Evolutionary conservation across 2,329 filamentous ascomycete genomes (phyloP), one percentile per base, ranked within the genome.

Genomic region (Scedosporium aurantiacum): DNA sequence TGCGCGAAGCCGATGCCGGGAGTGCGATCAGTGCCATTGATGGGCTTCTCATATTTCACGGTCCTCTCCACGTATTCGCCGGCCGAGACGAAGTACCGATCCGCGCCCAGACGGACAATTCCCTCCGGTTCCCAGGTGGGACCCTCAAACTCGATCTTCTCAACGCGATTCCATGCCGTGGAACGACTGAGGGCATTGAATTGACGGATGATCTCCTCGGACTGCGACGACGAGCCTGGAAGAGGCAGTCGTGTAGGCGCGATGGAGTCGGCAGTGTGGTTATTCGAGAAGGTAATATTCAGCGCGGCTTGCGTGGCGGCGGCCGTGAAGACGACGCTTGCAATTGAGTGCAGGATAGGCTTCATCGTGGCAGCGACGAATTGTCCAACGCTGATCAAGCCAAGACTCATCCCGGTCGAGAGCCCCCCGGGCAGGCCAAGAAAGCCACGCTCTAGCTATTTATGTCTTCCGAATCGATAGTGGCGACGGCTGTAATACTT

Each of bases 21-120:
- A 5, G 71, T 74, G 25, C 76, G 72, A 64, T 82, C 79, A 2
- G 79, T 82, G 4, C 80, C 80, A 41, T 80, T 80, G 68, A 78
- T 75, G 68, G 77, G 76, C 64, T 72, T 70, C 27, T 70, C 66
- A 57, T 66, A 28, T 63, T 73, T 74, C 14, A 1, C 59, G 7
- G 64, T 62, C 25, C 54, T 58, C 23, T 68, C 65, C 3, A 71
- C 78, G 65, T 76, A 79, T 65, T 79, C 73, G 18, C 75, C 77
- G 8, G 74, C 72, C 23, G 73, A 75, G 45, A 81, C 70, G 63
- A 79, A 70, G 61, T 75, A 79, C 16, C 76, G 75, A 50, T 78
- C 71, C 21, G 71, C 64, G 5, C 73, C 71, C 0, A 80, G 64
- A 3, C 75, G 73, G 12, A 78, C 72, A 56, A 80, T 74, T 3